These are phyloP conservation scores for Meripilus lineatus DNA, from an alignment of 1,284 basidiomycete genomes.

Conservation along the genomic window DNA sequence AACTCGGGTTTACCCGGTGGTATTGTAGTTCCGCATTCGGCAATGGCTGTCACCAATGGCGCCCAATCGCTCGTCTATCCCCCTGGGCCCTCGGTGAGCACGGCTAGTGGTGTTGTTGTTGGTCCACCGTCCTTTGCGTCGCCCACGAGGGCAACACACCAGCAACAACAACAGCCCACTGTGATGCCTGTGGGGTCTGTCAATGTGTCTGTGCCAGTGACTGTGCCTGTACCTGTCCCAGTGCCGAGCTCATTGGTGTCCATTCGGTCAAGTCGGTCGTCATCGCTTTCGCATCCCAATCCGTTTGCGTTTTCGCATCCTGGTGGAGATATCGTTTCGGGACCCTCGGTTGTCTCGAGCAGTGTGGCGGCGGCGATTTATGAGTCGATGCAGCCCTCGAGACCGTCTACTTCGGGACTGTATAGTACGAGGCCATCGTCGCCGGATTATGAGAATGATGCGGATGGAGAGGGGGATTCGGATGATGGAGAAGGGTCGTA, in stretches of 20 bases:
- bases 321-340: constrained; percentile 25
- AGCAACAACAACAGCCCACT: too few species aligned
- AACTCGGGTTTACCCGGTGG: constrained; percentile 22
- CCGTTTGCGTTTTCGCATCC: constrained; percentile 41
- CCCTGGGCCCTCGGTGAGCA: constrained; percentile 11
- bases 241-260: constrained; percentile 9
- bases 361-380: constrained; percentile 17
- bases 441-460: constrained; percentile 36
- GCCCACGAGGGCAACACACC: too few species aligned
- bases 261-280: constrained; percentile 55
- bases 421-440: constrained; percentile 25
- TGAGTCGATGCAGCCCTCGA: constrained; percentile 18
- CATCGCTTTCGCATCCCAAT: constrained; percentile 48
- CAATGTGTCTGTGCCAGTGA: too few species aligned
- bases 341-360: too few species aligned
- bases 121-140: constrained; percentile 10
- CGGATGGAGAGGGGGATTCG: constrained; percentile 35
- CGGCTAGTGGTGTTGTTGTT: constrained; percentile 10
- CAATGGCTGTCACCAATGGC: neutral
- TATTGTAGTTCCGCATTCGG: constrained; percentile 17
- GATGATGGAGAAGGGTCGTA: constrained; percentile 23
- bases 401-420: constrained; percentile 28
- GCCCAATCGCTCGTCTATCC: too few species aligned
- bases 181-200: too few species aligned
- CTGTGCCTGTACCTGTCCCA: too few species aligned